phyloP scores from a whole-genome alignment of 768 basidiomycete genomes.

The Kwoniella shandongensis region DNA sequence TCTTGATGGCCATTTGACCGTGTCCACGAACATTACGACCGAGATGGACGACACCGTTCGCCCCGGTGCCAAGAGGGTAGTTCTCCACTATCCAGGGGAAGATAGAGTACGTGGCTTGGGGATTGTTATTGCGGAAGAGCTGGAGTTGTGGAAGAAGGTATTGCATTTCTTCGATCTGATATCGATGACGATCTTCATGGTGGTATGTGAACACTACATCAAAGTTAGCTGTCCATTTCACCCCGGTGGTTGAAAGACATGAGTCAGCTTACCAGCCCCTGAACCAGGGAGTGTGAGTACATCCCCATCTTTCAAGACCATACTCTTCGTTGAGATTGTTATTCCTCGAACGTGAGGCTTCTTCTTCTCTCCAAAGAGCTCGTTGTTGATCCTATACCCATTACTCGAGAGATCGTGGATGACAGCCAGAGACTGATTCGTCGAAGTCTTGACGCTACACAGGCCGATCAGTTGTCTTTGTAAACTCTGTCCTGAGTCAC shows the following conservation, averaged over 20 bases:
- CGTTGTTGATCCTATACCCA: conserved; percentile 29
- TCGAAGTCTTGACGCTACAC: conserved; percentile 24
- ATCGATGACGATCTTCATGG: too few relatives aligned
- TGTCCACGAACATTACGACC: background rate
- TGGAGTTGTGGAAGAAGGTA: too few relatives aligned
- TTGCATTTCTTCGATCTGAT: too few relatives aligned
- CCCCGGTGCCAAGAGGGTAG: conserved; percentile 28
- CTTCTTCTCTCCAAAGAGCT: background rate
- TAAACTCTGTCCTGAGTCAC: too few relatives aligned
- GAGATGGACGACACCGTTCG: conserved; percentile 30
- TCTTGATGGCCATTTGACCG: conserved; percentile 32
- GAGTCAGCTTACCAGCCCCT: conserved; percentile 15
- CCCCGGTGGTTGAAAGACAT: too few relatives aligned
- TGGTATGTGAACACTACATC: too few relatives aligned
- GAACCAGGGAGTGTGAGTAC: conserved; percentile 11
- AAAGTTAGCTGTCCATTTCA: too few relatives aligned
- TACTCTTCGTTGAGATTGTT: background rate
- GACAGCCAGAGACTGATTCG: conserved; percentile 15
- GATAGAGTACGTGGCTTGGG: background rate
- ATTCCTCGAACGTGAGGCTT: conserved; percentile 2
- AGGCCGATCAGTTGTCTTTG: too few relatives aligned
- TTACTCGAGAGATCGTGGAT: conserved; percentile 33
- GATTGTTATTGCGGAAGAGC: conserved; percentile 6
- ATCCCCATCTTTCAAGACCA: conserved; percentile 29
- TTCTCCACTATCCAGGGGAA: conserved; percentile 23